phyloP scores from a whole-genome alignment of 805 yeast genomes.

The Sugiyamaella floridensis region DNA sequence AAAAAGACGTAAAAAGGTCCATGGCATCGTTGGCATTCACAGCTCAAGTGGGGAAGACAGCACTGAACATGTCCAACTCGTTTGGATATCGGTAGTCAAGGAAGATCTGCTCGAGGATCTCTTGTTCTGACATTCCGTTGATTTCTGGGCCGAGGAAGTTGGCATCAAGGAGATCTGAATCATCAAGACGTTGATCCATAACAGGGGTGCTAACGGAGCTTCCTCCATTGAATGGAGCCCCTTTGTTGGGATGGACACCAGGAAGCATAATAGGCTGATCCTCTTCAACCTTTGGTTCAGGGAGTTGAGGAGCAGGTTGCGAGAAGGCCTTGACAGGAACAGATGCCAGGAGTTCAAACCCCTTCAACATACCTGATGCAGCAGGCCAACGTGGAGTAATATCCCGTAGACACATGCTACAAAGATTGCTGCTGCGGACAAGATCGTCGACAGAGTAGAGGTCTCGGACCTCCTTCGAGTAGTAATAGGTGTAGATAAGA shows the following conservation, averaged over 20 bases:
- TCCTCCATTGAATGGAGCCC: not conserved
- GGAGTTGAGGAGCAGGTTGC: not conserved
- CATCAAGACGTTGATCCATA: not conserved
- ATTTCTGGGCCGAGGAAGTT: conserved; percentile 2
- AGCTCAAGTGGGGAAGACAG: not conserved
- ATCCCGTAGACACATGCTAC: conserved; percentile 5
- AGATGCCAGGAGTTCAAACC: conserved; percentile 3
- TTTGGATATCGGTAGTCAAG: conserved; percentile 5
- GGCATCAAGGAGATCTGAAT: not conserved
- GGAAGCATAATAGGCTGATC: not conserved
- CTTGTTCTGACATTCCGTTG: conserved; percentile 9
- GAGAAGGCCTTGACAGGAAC: conserved; percentile 8
- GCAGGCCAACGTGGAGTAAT: conserved; percentile 12
- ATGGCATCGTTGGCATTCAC: not conserved
- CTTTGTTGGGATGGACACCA: not conserved
- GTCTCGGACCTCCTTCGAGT: conserved; percentile 9
- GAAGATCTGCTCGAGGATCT: conserved; percentile 8
- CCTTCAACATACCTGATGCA: conserved; percentile 11
- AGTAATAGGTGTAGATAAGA: conserved; percentile 8
- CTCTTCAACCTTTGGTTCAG: not conserved
- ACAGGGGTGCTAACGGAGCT: not conserved
- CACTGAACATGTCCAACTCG: not conserved
- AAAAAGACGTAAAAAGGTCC: not conserved
- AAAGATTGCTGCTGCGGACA: conserved; percentile 2
- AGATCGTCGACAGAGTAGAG: conserved; percentile 5